Conservation (phyloP, 306 rosid species). For the Pterocarpus macrocarpus region DNA sequence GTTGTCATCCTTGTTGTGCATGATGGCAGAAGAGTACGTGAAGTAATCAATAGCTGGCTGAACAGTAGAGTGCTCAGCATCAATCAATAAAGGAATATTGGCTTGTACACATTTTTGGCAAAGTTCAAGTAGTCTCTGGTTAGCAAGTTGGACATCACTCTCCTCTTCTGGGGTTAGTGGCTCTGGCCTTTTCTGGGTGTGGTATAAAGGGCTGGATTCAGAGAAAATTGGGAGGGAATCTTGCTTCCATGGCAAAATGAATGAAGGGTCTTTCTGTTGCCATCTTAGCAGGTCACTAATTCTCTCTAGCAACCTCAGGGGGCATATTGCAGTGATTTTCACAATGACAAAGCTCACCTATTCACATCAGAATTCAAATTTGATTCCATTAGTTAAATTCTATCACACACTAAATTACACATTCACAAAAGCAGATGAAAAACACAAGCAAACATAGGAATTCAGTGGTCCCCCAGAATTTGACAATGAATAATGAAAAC, state of each 20-base stretch:
- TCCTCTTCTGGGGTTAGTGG: conserved; percentile 72
- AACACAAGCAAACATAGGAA: background rate
- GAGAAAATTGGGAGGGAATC: conserved; percentile 76
- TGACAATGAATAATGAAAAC: background rate
- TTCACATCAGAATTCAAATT: background rate
- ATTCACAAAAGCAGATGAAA: background rate
- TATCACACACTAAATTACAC: background rate
- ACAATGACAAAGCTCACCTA: conserved; percentile 74
- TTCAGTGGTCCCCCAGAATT: background rate
- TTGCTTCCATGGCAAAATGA: conserved; percentile 81
- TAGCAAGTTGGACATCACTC: conserved; percentile 63
- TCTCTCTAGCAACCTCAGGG: conserved; percentile 70
- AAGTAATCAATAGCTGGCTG: conserved; percentile 95
- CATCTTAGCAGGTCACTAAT: conserved; percentile 85
- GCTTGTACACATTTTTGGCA: conserved; percentile 64
- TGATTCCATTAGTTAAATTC: background rate
- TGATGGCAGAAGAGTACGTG: conserved; percentile 76
- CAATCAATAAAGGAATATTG: conserved; percentile 68
- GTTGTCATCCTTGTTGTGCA: conserved; percentile 59
- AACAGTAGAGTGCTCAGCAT: conserved; percentile 83
- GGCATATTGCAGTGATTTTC: conserved; percentile 90
- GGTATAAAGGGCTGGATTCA: conserved; percentile 75
- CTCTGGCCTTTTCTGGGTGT: conserved; percentile 69
- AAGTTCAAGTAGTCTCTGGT: conserved; percentile 64
- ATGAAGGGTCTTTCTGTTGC: conserved; percentile 77